These are phyloP conservation scores for Rhodofomes roseus DNA, from an alignment of 1,284 basidiomycete genomes.

Conservation along the genomic window DNA sequence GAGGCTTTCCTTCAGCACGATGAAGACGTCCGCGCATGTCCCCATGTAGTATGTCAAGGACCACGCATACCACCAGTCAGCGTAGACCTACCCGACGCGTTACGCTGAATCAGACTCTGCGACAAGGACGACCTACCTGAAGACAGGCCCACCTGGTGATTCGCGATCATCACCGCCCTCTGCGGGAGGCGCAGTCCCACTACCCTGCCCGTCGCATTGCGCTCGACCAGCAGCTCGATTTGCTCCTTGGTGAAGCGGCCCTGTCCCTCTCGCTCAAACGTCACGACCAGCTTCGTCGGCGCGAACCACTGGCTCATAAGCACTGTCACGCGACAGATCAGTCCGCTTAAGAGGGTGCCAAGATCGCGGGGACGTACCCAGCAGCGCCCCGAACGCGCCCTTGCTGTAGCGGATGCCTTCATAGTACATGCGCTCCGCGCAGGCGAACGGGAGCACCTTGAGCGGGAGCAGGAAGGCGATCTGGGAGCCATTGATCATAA, in stretches of 20 bases:
- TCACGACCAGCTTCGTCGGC: slow-evolving; percentile 72
- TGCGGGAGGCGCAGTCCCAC: slow-evolving; percentile 67
- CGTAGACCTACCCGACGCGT: slow-evolving; percentile 60
- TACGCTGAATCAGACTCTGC: background rate
- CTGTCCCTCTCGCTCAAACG: slow-evolving; percentile 66
- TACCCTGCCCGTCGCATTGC: slow-evolving; percentile 54
- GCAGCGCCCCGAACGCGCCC: slow-evolving; percentile 72
- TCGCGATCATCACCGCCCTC: slow-evolving; percentile 75
- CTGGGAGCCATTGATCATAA: slow-evolving; percentile 72
- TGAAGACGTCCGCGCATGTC: slow-evolving; percentile 73
- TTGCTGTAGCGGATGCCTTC: slow-evolving; percentile 77
- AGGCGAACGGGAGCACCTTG: slow-evolving; percentile 49
- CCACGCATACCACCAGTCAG: slow-evolving; percentile 94
- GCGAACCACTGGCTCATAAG: slow-evolving; percentile 80
- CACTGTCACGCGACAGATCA: slow-evolving; percentile 40
- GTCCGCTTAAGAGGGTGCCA: background rate
- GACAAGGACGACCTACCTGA: background rate
- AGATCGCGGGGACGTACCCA: slow-evolving; percentile 47
- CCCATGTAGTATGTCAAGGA: slow-evolving; percentile 77
- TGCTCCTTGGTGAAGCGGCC: slow-evolving; percentile 60
- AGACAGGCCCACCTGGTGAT: slow-evolving; percentile 64
- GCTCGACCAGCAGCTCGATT: slow-evolving; percentile 51
- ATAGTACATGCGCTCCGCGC: slow-evolving; percentile 52
- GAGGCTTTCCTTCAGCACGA: slow-evolving; percentile 87
- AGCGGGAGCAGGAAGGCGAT: slow-evolving; percentile 66